These are phyloP conservation scores for Rubia peregrina DNA, from an alignment of 305 asterid species.

Conservation along the genomic window DNA sequence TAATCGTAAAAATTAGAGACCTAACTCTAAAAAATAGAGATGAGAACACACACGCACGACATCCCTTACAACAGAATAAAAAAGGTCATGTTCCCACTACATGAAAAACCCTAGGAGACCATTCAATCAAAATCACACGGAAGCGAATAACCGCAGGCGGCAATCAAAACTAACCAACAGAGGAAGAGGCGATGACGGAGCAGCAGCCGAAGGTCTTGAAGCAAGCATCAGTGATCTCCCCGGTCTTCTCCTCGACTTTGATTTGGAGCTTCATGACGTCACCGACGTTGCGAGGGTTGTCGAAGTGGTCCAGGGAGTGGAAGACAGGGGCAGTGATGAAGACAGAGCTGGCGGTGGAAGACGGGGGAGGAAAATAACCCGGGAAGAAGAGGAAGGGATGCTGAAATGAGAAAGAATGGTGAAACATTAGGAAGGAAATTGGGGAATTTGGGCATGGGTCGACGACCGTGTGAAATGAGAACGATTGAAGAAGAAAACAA, in stretches of 20 bases:
- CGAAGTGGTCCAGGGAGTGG: conserved; percentile 58
- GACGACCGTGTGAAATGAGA: too few relatives aligned
- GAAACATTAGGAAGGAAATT: too few relatives aligned
- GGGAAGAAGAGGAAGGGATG: too few relatives aligned
- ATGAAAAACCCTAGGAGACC: background rate
- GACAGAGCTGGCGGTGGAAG: too few relatives aligned
- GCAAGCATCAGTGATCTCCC: conserved; percentile 76
- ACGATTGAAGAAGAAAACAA: too few relatives aligned
- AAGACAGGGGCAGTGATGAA: fast-evolving
- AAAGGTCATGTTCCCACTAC: background rate
- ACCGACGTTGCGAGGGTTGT: conserved; percentile 88
- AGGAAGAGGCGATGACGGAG: conserved; percentile 90
- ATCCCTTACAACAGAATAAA: background rate
- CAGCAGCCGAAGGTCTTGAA: conserved; percentile 93
- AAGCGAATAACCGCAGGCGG: too few relatives aligned
- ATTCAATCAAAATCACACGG: background rate
- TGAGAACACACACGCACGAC: background rate
- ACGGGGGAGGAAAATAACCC: too few relatives aligned
- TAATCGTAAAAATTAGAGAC: background rate
- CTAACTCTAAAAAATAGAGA: background rate
- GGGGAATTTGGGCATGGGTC: too few relatives aligned
- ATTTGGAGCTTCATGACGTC: conserved; percentile 94
- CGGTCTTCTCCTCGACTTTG: conserved; percentile 64
- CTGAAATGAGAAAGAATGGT: too few relatives aligned
- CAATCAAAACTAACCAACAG: conserved; percentile 48